Conservation (phyloP, 768 basidiomycete genomes). For the Tubosaeta brunneosetosa region DNA sequence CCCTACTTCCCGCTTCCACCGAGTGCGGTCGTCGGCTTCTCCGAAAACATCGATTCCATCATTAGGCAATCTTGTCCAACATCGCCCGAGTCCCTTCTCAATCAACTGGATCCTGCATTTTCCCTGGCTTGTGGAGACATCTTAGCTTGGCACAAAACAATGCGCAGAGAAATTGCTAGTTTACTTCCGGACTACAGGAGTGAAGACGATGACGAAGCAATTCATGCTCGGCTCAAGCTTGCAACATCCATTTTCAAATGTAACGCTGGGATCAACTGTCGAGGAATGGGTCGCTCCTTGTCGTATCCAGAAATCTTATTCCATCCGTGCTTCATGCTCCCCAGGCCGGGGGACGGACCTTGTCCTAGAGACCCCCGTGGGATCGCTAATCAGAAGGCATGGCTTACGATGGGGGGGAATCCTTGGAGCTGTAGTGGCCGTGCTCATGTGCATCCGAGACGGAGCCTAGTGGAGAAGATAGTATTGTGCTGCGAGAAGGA, state of each 20-base stretch:
- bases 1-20: conserved; percentile 27
- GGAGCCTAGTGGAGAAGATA: conserved; percentile 10
- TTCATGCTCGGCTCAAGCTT: conserved; percentile 22
- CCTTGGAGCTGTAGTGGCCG: conserved; percentile 20
- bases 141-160: conserved; percentile 24
- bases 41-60: conserved; percentile 18
- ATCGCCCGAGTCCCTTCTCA: conserved; percentile 8
- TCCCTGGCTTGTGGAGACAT: conserved; percentile 12
- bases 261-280: conserved; percentile 11
- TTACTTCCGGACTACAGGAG: conserved; percentile 20
- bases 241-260: conserved; percentile 28
- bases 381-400: conserved; percentile 22
- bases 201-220: conserved; percentile 13
- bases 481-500: conserved; percentile 21
- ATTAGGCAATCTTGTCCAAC: conserved; percentile 18
- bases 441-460: conserved; percentile 20
- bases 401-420: conserved; percentile 20
- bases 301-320: conserved; percentile 26
- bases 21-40: conserved; percentile 23
- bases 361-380: conserved; percentile 17
- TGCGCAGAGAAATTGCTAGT: conserved; percentile 25
- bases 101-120: conserved; percentile 19
- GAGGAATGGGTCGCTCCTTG: conserved; percentile 10
- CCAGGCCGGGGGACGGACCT: conserved; percentile 3
- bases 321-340: conserved; percentile 24